A percentile compares a stretch with the other conserved stretches of the same genome.
These are phyloP conservation scores for Periconia sp. DNA, from an alignment of 2,329 filamentous ascomycete species.

Conservation along the genomic window DNA sequence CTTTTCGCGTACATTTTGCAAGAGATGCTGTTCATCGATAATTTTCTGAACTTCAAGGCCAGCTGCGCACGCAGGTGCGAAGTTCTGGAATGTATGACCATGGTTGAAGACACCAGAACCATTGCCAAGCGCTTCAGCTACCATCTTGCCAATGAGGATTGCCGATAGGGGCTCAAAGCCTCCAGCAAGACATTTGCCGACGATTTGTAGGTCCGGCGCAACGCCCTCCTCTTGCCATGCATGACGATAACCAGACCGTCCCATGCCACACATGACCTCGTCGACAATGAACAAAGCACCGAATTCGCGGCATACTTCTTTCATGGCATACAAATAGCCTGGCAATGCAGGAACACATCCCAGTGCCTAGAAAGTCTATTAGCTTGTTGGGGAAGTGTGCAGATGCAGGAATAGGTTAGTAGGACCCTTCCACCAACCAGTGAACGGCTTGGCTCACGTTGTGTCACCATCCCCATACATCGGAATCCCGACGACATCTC, in stretches of 20 bases:
- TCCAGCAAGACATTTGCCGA: conserved; percentile 70
- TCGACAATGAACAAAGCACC: conserved; percentile 79
- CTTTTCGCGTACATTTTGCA: conserved; percentile 64
- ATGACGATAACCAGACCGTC: conserved; percentile 64
- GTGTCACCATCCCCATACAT: conserved; percentile 10
- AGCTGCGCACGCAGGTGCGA: conserved; percentile 65
- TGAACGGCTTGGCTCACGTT: conserved; percentile 8
- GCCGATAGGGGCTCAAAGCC: conserved; percentile 69
- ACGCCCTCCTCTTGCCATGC: conserved; percentile 65
- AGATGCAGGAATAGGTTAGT: too few relatives aligned
- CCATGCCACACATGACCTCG: conserved; percentile 76
- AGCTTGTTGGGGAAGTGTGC: too few relatives aligned
- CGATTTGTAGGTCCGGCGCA: conserved; percentile 68
- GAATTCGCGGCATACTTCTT: conserved; percentile 71
- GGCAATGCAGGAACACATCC: conserved; percentile 70
- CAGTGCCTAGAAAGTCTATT: too few relatives aligned
- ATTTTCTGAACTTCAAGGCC: conserved; percentile 68
- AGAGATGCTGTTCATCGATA: conserved; percentile 62
- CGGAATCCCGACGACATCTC: conserved; percentile 1
- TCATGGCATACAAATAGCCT: conserved; percentile 74
- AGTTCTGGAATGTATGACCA: conserved; percentile 69
- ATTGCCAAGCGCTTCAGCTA: conserved; percentile 57
- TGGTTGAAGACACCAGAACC: conserved; percentile 60
- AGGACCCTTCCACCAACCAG: too few relatives aligned
- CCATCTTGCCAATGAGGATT: conserved; percentile 60